A percentile compares a stretch with the other conserved stretches of the same genome.
These are phyloP conservation scores for Verbascum thapsus DNA, from an alignment of 257 asterid genomes.

Conservation along the genomic window DNA sequence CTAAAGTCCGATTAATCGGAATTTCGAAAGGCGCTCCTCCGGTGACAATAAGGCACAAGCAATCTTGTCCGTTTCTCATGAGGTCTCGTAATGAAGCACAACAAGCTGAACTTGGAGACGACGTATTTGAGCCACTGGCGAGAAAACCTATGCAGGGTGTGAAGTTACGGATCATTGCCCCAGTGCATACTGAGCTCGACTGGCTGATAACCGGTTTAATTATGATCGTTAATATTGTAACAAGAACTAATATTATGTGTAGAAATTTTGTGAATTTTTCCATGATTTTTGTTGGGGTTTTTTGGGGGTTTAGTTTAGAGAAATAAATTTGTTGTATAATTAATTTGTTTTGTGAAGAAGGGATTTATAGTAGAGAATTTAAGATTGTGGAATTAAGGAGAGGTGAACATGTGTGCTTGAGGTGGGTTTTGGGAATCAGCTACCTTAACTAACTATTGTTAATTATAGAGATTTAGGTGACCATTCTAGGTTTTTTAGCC, in stretches of 20 bases:
- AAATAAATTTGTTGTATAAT: no score
- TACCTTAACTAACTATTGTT: constrained; percentile 48
- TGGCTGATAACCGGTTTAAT: constrained; percentile 34
- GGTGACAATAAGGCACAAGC: constrained; percentile 48
- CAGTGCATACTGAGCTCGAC: constrained; percentile 45
- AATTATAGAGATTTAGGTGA: constrained; percentile 32
- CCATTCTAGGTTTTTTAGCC: constrained; percentile 18
- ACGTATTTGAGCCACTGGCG: constrained; percentile 41
- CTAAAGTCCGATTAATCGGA: constrained; percentile 55
- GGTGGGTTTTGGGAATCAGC: constrained; percentile 54
- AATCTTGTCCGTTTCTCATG: constrained; percentile 52
- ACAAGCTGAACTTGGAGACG: constrained; percentile 62
- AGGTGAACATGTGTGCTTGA: constrained; percentile 23
- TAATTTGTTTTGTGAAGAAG: constrained; percentile 6
- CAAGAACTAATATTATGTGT: constrained; percentile 13
- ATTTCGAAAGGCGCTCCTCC: constrained; percentile 54
- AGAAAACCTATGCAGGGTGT: constrained; percentile 62
- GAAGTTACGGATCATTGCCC: constrained; percentile 69
- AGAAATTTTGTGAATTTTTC: constrained; percentile 4
- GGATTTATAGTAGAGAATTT: constrained; percentile 35
- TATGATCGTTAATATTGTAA: constrained; percentile 23
- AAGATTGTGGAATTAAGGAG: constrained; percentile 5
- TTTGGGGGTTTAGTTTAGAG: not conserved
- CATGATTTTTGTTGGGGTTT: constrained; percentile 20
- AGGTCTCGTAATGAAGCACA: constrained; percentile 47